Base-by-base conservation (phyloP, 192 early-diverging fungal species). In the Cetraspora pellucida region DNA sequence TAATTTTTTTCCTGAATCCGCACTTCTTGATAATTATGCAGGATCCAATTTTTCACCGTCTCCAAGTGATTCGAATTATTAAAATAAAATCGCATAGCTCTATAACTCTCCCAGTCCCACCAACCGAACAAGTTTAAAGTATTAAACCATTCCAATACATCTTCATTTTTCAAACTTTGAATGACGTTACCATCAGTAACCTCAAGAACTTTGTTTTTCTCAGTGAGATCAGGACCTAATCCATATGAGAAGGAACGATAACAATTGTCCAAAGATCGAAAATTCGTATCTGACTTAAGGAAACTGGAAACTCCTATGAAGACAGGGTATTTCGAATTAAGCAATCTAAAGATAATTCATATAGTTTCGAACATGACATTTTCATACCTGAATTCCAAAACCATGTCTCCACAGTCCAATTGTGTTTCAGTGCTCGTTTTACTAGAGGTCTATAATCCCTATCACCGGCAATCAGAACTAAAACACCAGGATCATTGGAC, bases 141-240 rank as follows among this genome's bases (percentile, higher is more conserved):
- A 65, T 13, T 65, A 65, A 65, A 65, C 13, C 63, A 65, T 65
- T 65, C 63, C 28, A 65, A 14, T 30, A 65, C 7, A 7, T 65
- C 63, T 30, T 65, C 63, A 44, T 65, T 13, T 65, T 30, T 30
- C 63, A 13, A 65, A 8, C 25, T 65, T 65, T 30, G 13, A 65
- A 65, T 65, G 8, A 65, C 5, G 13, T 65, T 65, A 19, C 63
- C 28, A 65, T 66, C 64, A 66, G 23, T 66, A 66, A 66, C n/a
- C 30, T 66, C 64, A 37, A 66, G 64, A 37, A 37, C 30, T 9
- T 66, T 10, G 30, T 66, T 4, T 37, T 37, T 66, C 30, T 66
- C n/a, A n/a, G n/a, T n/a, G n/a, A n/a, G 31, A n/a, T 66, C 64
- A 37, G 64, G 30, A 19, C 30, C 64, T 37, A 37, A 37, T 37